Percentiles rank a stretch among this genome's conserved stretches.
Conservation (phyloP, 805 yeast species). For the Lipomyces yamadae region DNA sequence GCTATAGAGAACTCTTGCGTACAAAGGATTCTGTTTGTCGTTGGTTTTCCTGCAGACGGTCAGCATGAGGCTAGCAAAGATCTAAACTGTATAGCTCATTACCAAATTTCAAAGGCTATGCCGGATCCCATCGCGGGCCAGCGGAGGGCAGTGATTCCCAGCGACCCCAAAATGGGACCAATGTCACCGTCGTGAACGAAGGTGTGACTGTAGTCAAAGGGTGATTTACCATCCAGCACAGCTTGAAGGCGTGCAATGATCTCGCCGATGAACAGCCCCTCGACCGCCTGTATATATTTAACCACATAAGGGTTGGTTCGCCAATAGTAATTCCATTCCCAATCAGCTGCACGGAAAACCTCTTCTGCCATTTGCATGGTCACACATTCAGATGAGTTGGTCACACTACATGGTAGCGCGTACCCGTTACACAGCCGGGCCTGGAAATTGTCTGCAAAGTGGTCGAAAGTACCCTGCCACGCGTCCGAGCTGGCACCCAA, state of each 20-base stretch:
- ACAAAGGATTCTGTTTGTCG: conserved; percentile 36
- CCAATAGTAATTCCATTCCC: conserved; percentile 52
- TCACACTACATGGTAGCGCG: conserved; percentile 46
- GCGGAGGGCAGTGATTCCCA: conserved; percentile 47
- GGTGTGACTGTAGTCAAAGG: conserved; percentile 48
- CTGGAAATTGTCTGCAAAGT: conserved; percentile 52
- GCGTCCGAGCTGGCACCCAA: too few relatives aligned
- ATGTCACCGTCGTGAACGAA: conserved; percentile 53
- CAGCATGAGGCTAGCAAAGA: too few relatives aligned
- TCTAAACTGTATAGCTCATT: too few relatives aligned
- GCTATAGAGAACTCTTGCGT: conserved; percentile 31
- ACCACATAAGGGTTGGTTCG: conserved; percentile 47
- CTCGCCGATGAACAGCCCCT: conserved; percentile 50
- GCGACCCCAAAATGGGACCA: conserved; percentile 46
- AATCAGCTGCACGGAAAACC: conserved; percentile 52
- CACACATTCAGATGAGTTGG: conserved; percentile 41
- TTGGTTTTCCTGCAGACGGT: too few relatives aligned
- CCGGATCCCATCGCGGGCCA: conserved; percentile 60
- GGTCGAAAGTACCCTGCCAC: conserved; percentile 47
- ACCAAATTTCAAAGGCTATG: conserved; percentile 50
- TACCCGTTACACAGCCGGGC: conserved; percentile 49
- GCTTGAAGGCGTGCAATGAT: conserved; percentile 44
- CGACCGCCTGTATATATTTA: conserved; percentile 45
- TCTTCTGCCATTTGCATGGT: conserved; percentile 47
- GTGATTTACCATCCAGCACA: conserved; percentile 43